phyloP scores from a whole-genome alignment of 495 filamentous ascomycete species.

The Neurospora sp. region DNA sequence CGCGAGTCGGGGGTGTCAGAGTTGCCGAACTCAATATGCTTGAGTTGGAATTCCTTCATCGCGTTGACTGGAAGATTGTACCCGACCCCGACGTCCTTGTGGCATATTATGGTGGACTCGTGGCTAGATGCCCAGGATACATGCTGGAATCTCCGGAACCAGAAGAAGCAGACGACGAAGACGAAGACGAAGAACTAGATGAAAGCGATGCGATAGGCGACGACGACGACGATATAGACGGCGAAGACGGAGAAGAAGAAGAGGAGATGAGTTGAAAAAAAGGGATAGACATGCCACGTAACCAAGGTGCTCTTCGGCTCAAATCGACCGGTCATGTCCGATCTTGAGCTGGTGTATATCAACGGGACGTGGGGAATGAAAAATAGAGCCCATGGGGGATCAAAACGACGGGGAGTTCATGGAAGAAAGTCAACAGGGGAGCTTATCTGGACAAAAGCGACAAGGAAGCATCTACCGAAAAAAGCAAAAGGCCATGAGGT shows the following conservation, averaged over 20 bases:
- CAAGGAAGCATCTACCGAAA: neutral
- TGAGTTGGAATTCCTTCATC: conserved; percentile 87
- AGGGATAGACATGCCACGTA: neutral
- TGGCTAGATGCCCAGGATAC: conserved; percentile 46
- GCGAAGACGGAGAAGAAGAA: neutral
- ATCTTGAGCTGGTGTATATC: neutral
- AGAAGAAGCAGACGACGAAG: conserved; percentile 8
- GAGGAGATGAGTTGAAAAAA: neutral
- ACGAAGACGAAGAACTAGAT: conserved; percentile 11
- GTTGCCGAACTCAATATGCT: conserved; percentile 79
- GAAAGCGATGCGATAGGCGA: conserved; percentile 13
- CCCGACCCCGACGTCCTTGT: conserved; percentile 86
- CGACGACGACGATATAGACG: conserved; percentile 16
- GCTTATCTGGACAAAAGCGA: neutral
- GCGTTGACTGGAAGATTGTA: conserved; percentile 93
- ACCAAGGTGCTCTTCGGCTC: neutral
- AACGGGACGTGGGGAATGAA: neutral
- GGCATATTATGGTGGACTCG: conserved; percentile 83
- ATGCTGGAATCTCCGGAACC: conserved; percentile 24
- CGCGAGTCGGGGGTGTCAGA: conserved; percentile 83
- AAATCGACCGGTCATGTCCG: neutral
- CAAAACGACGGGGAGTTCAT: neutral
- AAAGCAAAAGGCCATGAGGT: neutral
- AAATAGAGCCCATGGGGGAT: neutral
- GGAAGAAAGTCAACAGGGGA: neutral